Evolutionary conservation across 176 grass and related monocot genomes (phyloP).

Genomic region (Bromus sterilis): DNA sequence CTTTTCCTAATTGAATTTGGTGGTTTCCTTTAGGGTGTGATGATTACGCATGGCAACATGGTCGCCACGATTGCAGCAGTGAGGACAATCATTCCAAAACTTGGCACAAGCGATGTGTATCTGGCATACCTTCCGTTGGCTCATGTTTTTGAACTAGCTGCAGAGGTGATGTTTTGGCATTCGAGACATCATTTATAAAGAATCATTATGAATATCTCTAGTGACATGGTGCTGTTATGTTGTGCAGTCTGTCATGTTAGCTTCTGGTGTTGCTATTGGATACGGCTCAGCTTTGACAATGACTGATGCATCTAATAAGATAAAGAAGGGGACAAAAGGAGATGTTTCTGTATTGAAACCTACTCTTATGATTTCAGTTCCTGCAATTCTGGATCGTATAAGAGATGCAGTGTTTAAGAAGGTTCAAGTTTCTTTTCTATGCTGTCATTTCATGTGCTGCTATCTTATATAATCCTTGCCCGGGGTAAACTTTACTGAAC

Average conservation of each 20-base stretch:
- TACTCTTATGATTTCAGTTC: constrained; percentile 77
- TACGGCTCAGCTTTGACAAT: constrained; percentile 76
- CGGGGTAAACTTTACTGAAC: neutral
- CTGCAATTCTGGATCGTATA: constrained; percentile 84
- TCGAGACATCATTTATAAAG: neutral
- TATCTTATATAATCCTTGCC: constrained; percentile 7
- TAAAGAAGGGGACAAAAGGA: constrained; percentile 89
- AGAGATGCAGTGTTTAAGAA: constrained; percentile 83
- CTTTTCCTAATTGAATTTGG: neutral
- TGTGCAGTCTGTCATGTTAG: constrained; percentile 74
- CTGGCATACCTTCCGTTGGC: constrained; percentile 80
- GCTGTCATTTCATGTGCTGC: neutral
- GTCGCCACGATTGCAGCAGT: constrained; percentile 66
- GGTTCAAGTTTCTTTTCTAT: constrained; percentile 35
- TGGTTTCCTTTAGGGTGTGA: constrained; percentile 58
- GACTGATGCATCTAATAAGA: constrained; percentile 91
- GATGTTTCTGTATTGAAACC: constrained; percentile 76
- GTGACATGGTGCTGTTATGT: constrained; percentile 17
- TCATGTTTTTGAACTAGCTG: constrained; percentile 86
- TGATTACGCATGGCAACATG: constrained; percentile 90
- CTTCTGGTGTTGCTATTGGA: constrained; percentile 67
- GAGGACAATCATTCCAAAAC: constrained; percentile 59
- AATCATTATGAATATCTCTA: neutral
- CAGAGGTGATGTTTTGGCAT: constrained; percentile 45
- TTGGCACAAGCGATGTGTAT: constrained; percentile 62